Percentiles rank a stretch among this genome's conserved stretches.
These are phyloP conservation scores for Diaporthe longicolla DNA, from an alignment of 2,329 filamentous ascomycete species.

Conservation along the genomic window DNA sequence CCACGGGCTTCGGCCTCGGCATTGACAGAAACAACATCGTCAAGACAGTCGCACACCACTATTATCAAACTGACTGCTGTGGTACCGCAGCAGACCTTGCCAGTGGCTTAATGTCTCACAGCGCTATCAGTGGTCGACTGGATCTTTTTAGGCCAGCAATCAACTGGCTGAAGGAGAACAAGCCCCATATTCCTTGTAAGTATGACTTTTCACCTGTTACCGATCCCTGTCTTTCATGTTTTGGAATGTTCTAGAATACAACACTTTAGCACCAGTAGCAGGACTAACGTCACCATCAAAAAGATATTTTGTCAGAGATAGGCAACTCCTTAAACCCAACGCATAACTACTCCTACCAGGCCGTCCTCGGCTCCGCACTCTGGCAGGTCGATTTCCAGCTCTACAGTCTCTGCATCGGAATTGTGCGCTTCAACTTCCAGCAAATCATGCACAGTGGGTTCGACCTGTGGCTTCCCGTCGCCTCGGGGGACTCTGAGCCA, in stretches of 20 bases:
- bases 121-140: slow-evolving; percentile 36
- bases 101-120: slow-evolving; percentile 41
- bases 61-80: slow-evolving; percentile 53
- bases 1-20: slow-evolving; percentile 51
- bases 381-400: slow-evolving; percentile 57
- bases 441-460: slow-evolving; percentile 53
- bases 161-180: slow-evolving; percentile 51
- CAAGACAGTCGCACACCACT: slow-evolving; percentile 55
- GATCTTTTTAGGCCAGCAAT: slow-evolving; percentile 51
- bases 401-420: slow-evolving; percentile 52
- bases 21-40: slow-evolving; percentile 52
- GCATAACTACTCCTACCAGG: slow-evolving; percentile 52
- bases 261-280: too few relatives aligned
- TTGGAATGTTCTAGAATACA: too few relatives aligned
- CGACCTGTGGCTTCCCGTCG: slow-evolving; percentile 50
- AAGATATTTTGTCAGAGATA: slow-evolving; percentile 54
- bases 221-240: too few relatives aligned
- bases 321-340: slow-evolving; percentile 53
- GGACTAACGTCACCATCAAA: too few relatives aligned
- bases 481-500: slow-evolving; percentile 48
- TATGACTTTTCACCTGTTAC: too few relatives aligned
- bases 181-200: slow-evolving; percentile 48
- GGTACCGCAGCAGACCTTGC: slow-evolving; percentile 48
- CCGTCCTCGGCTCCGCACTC: slow-evolving; percentile 53
- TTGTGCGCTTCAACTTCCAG: slow-evolving; percentile 55